Percentiles rank a stretch among this genome's conserved stretches.
Conservation (phyloP, 495 filamentous ascomycete genomes). For the Podospora sp. region DNA sequence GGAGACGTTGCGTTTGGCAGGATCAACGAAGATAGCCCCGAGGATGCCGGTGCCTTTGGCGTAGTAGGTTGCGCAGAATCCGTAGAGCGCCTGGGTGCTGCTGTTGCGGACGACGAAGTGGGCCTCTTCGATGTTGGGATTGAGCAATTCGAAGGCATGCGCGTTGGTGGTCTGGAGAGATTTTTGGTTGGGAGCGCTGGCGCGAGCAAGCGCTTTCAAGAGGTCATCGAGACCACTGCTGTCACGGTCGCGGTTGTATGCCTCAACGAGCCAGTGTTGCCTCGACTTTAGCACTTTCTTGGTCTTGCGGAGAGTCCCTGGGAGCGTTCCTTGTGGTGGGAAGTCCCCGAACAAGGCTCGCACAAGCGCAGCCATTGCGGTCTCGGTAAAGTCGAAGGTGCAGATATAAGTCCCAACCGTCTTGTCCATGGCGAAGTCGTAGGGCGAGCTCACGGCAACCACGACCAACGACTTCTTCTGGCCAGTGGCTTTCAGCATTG, state of each 20-base stretch:
- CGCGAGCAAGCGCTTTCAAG: conserved; percentile 62
- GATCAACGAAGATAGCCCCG: conserved; percentile 81
- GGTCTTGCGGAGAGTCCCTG: conserved; percentile 80
- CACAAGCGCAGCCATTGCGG: conserved; percentile 78
- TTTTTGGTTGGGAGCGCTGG: conserved; percentile 59
- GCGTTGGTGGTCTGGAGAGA: conserved; percentile 67
- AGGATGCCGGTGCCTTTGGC: conserved; percentile 76
- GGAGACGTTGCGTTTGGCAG: conserved; percentile 76
- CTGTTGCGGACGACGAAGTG: conserved; percentile 93
- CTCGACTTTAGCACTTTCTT: conserved; percentile 77
- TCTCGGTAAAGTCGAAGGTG: conserved; percentile 93
- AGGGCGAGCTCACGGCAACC: conserved; percentile 87
- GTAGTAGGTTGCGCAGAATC: conserved; percentile 86
- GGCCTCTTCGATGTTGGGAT: conserved; percentile 68
- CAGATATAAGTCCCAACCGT: conserved; percentile 86
- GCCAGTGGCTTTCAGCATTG: conserved; percentile 55
- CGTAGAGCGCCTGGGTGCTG: conserved; percentile 82
- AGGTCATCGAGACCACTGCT: conserved; percentile 67
- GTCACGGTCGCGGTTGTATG: conserved; percentile 78
- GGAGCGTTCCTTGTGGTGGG: conserved; percentile 69
- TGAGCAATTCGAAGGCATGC: conserved; percentile 71
- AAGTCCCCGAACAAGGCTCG: conserved; percentile 80
- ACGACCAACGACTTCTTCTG: conserved; percentile 77
- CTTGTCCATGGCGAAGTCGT: conserved; percentile 92
- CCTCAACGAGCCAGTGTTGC: conserved; percentile 89